A percentile compares a stretch with the other conserved stretches of the same genome.
phyloP scores from a whole-genome alignment of 108 stramenopile species.

The Fistulifera pelliculosa region DNA sequence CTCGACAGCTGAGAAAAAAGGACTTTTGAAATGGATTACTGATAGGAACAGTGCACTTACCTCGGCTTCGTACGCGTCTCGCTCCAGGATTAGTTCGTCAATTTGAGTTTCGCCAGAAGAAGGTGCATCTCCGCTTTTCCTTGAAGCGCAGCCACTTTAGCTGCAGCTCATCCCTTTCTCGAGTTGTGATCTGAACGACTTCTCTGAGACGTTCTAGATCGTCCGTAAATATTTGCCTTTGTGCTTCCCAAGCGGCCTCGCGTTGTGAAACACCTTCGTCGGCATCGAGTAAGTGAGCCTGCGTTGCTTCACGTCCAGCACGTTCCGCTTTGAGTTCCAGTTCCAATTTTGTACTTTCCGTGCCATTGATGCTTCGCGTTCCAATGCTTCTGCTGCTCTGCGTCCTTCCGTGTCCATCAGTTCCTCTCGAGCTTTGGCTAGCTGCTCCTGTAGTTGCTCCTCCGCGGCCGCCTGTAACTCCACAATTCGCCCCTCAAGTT shows the following conservation, averaged over 20 bases:
- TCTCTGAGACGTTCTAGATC: constrained; percentile 74
- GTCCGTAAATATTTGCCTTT: constrained; percentile 70
- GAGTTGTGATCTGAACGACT: constrained; percentile 43
- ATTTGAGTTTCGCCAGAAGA: constrained; percentile 36
- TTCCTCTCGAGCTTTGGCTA: constrained; percentile 73
- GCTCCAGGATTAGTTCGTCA: constrained; percentile 57
- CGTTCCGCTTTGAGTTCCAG: constrained; percentile 77
- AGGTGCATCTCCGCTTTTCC: constrained; percentile 17
- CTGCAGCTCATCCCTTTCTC: constrained; percentile 69
- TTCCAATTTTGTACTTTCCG: constrained; percentile 64
- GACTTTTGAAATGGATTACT: background rate
- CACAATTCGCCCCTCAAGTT: constrained; percentile 69
- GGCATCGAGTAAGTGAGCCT: constrained; percentile 61
- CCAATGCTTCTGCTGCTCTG: constrained; percentile 71
- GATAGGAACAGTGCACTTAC: constrained; percentile 15
- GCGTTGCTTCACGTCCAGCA: constrained; percentile 73
- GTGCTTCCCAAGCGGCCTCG: constrained; percentile 86
- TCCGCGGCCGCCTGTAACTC: constrained; percentile 59
- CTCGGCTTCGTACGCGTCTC: constrained; percentile 84
- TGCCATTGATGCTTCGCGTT: constrained; percentile 75
- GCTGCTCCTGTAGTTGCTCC: constrained; percentile 49
- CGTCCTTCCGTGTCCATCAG: constrained; percentile 77
- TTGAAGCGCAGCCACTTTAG: constrained; percentile 52
- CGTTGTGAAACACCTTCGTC: constrained; percentile 72
- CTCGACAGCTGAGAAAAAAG: background rate